Evolutionary conservation across 1,284 basidiomycete species (phyloP).

Genomic region (Sporisorium graminicola): DNA sequence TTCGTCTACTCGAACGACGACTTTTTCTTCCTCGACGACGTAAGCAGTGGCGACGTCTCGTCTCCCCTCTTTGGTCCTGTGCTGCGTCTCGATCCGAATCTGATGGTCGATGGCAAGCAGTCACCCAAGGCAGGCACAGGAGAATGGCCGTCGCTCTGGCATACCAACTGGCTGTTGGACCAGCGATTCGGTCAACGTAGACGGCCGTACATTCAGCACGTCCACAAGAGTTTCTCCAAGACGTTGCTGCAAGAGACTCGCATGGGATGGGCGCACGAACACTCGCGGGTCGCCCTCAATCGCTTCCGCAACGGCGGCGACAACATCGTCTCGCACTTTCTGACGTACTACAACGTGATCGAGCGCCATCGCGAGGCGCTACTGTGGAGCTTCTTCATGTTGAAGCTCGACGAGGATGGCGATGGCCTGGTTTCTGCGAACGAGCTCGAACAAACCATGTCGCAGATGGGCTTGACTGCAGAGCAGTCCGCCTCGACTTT

Average conservation of each 20-base stretch:
- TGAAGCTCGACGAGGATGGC: slow-evolving; percentile 44
- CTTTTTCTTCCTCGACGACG: slow-evolving; percentile 50
- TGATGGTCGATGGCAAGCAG: slow-evolving; percentile 24
- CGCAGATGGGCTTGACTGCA: slow-evolving; percentile 29
- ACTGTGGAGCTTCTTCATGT: slow-evolving; percentile 60
- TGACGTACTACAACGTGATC: slow-evolving; percentile 50
- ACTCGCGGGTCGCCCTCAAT: slow-evolving; percentile 20
- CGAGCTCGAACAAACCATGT: slow-evolving; percentile 17
- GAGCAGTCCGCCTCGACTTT: slow-evolving; percentile 7
- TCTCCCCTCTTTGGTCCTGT: slow-evolving; percentile 55
- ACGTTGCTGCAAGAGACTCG: slow-evolving; percentile 39
- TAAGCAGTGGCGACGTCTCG: slow-evolving; percentile 31
- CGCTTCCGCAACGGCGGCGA: slow-evolving; percentile 50
- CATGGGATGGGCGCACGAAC: slow-evolving; percentile 44
- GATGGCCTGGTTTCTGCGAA: slow-evolving; percentile 12
- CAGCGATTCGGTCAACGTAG: slow-evolving; percentile 48
- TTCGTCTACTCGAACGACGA: slow-evolving; percentile 59
- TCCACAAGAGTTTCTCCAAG: slow-evolving; percentile 44
- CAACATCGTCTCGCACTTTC: slow-evolving; percentile 45
- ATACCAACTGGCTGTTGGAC: slow-evolving; percentile 44
- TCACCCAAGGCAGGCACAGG: slow-evolving; percentile 26
- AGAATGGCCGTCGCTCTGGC: slow-evolving; percentile 47
- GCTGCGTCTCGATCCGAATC: slow-evolving; percentile 53
- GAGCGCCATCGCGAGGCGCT: slow-evolving; percentile 63
- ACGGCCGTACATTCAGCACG: slow-evolving; percentile 45